Base-by-base conservation (phyloP, 2,329 filamentous ascomycete species). In the Cercospora zeae-maydis region DNA sequence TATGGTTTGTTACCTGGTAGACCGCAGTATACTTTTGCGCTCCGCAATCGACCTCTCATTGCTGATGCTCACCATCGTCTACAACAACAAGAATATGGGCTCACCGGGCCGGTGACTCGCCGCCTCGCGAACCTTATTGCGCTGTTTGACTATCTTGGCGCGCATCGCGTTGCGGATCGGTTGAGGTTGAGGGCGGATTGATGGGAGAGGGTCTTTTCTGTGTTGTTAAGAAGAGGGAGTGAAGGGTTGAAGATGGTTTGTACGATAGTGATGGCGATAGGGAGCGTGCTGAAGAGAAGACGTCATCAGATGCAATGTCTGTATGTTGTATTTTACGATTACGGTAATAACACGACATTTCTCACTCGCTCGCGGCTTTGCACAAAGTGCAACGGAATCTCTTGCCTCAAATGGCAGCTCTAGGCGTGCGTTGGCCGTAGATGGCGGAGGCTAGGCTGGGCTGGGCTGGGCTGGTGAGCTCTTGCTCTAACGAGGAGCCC, bases 131-230 rank as follows among this genome's bases (percentile, higher is more conserved):
- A 67, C 24, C 30, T 71, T 31, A 58, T 66, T 47, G 63, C 62
- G 2, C 55, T 70, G 14, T 66, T 67, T 37, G 66, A 72, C 37
- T 67, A 59, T 37, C 64, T 72, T 11, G 68, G 66, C 30, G 68
- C 69, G 1, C 58, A 65, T 56, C 64, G 57, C 4, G 42, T 71
- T 7, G 67, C 63, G 4, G 60, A 70, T 9, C 39, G 63, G 14
- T 34, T 68, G 36, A 59, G 62, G n/a, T 37, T 53, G 57, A 31
- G 39, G 10, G 51, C 56, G 19, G 27, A 39, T 58, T 58, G 42
- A 58, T 13, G 45, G 19, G 27, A 8, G 37, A 10, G 37, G 9
- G 3, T n/a, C n/a, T n/a, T n/a, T n/a, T n/a, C n/a, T n/a, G n/a
- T n/a, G n/a, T n/a, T n/a, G n/a, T n/a, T n/a, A n/a, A n/a, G n/a